Conservation (phyloP, 1,284 basidiomycete genomes). For the Mycena citricolor region DNA sequence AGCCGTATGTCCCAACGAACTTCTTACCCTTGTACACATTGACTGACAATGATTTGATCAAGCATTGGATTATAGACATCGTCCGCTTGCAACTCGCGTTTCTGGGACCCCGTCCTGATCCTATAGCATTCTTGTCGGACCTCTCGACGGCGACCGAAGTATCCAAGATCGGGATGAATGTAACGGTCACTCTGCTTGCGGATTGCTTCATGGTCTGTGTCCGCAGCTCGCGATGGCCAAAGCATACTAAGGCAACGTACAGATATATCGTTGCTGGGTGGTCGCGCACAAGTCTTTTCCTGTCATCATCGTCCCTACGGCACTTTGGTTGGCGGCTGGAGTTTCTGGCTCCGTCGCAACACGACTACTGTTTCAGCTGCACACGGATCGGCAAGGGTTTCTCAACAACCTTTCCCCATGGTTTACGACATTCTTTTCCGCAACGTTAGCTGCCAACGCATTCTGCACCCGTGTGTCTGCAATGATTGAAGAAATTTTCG, state of each 20-base stretch:
- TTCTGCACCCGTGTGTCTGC: constrained; percentile 1
- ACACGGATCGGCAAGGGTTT: background rate
- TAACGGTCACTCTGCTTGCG: background rate
- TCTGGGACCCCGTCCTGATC: background rate
- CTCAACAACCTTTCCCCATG: background rate
- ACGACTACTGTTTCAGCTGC: background rate
- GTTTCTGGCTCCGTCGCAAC: background rate
- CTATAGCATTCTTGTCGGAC: background rate
- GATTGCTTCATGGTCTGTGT: background rate
- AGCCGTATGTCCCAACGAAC: too few relatives aligned
- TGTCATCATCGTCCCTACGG: background rate
- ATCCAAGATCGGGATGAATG: background rate
- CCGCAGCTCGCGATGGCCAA: background rate
- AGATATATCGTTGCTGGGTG: constrained; percentile 1
- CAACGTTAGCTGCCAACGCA: background rate
- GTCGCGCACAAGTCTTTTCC: background rate
- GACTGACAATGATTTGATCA: too few relatives aligned
- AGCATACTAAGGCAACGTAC: background rate
- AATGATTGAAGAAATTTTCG: too few relatives aligned
- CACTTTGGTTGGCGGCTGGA: background rate
- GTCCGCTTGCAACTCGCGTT: background rate
- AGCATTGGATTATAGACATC: constrained; percentile 1
- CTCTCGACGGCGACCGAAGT: constrained; percentile 1
- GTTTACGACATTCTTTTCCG: background rate
- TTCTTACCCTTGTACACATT: too few relatives aligned